Conservation (phyloP, 148 eudicot species). For the Rhododendron ovatum region DNA sequence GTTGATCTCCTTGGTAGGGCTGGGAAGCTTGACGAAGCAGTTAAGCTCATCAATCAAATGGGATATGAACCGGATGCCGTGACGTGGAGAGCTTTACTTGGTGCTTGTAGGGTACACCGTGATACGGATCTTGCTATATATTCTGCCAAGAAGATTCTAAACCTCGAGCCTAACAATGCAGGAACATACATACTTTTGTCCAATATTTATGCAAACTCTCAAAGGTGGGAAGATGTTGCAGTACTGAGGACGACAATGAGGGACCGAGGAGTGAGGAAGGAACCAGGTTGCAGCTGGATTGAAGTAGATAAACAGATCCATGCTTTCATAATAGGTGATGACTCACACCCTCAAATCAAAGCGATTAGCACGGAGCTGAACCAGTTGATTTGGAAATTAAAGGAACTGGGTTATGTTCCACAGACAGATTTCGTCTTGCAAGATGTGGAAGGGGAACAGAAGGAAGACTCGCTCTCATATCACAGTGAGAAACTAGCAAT, state of each 20-base stretch:
- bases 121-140: slow-evolving; percentile 11
- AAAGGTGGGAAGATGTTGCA: slow-evolving; percentile 10
- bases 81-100: slow-evolving; percentile 7
- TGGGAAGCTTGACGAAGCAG: slow-evolving; percentile 13
- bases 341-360: slow-evolving; percentile 7
- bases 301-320: slow-evolving; percentile 12
- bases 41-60: slow-evolving; percentile 13
- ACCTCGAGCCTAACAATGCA: slow-evolving; percentile 9
- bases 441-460: slow-evolving; percentile 11
- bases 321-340: slow-evolving; percentile 8
- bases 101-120: slow-evolving; percentile 12
- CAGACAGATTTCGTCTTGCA: slow-evolving; percentile 1
- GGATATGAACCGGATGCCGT: slow-evolving; percentile 7
- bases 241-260: slow-evolving; percentile 8
- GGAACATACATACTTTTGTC: slow-evolving; percentile 14
- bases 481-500: slow-evolving; percentile 14
- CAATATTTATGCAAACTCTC: slow-evolving; percentile 8
- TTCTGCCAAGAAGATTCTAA: slow-evolving; percentile 7
- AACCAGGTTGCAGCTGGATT: slow-evolving; percentile 18
- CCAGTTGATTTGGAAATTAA: slow-evolving; percentile 10
- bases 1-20: slow-evolving; percentile 15
- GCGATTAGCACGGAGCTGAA: neutral
- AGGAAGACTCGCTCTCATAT: slow-evolving; percentile 8
- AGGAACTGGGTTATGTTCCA: slow-evolving; percentile 10
- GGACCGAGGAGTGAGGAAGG: slow-evolving; percentile 5